Evolutionary conservation across 108 stramenopile genomes (phyloP).

Genomic region (Cyclotella kingstonii): DNA sequence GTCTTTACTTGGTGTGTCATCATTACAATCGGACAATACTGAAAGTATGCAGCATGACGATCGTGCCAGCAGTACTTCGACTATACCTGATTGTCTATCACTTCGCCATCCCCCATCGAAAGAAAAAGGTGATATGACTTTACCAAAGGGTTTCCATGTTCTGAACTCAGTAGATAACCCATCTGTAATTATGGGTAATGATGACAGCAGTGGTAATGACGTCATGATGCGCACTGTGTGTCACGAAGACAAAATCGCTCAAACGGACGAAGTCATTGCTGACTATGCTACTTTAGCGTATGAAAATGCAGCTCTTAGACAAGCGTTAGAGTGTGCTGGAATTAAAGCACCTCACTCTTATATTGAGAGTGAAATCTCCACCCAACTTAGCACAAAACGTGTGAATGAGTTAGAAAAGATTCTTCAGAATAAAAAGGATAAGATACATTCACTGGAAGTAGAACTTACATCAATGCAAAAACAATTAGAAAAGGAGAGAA

Average conservation of each 20-base stretch:
- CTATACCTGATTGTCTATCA: conserved; percentile 46
- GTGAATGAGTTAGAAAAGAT: conserved; percentile 10
- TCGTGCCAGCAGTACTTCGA: conserved; percentile 59
- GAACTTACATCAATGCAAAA: conserved; percentile 37
- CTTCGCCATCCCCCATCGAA: background rate
- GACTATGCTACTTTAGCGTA: conserved; percentile 74
- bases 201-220: conserved; percentile 65
- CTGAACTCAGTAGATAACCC: conserved; percentile 36
- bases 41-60: conserved; percentile 25
- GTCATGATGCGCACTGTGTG: conserved; percentile 59
- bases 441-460: conserved; percentile 20
- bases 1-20: conserved; percentile 6
- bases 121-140: conserved; percentile 7
- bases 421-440: conserved; percentile 15
- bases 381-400: conserved; percentile 18
- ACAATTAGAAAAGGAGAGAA: conserved; percentile 49
- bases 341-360: conserved; percentile 68
- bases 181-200: conserved; percentile 75
- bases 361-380: conserved; percentile 52
- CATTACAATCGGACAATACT: conserved; percentile 17
- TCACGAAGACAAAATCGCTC: conserved; percentile 9
- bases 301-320: conserved; percentile 77
- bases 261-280: conserved; percentile 32
- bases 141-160: conserved; percentile 4
- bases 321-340: conserved; percentile 65